Conservation (phyloP, 2,329 filamentous ascomycete genomes). For the Aspergillus sp. region DNA sequence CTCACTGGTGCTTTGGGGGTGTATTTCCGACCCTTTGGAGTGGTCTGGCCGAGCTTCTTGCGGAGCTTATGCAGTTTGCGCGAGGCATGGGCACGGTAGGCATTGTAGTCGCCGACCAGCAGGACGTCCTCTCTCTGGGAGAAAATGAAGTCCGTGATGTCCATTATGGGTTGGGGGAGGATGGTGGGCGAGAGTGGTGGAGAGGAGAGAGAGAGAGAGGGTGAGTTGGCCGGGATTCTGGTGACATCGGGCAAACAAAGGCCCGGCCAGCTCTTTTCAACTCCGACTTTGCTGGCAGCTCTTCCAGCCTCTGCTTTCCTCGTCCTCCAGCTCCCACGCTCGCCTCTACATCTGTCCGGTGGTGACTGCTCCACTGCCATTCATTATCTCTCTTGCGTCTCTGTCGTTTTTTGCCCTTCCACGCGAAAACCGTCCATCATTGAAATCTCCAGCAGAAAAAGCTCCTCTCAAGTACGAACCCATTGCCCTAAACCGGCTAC, state of each 20-base stretch:
- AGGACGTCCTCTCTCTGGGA: conserved; percentile 73
- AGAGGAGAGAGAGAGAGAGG: conserved; percentile 17
- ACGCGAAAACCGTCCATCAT: no score
- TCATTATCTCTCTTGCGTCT: background rate
- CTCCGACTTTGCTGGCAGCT: conserved; percentile 7
- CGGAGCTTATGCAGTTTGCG: conserved; percentile 74
- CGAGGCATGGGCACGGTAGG: conserved; percentile 70
- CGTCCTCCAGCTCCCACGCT: conserved; percentile 1
- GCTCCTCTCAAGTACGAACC: conserved; percentile 10
- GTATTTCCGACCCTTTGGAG: conserved; percentile 80
- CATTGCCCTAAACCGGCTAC: conserved; percentile 5
- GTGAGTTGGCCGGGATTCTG: no score
- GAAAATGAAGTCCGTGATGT: conserved; percentile 78
- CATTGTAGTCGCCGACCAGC: conserved; percentile 77
- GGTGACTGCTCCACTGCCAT: background rate
- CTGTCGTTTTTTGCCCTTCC: background rate
- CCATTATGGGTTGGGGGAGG: conserved; percentile 48
- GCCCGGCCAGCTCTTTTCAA: conserved; percentile 14
- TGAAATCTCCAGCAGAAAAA: conserved; percentile 1
- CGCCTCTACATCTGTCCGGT: background rate
- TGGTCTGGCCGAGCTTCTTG: conserved; percentile 75
- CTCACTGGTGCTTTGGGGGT: conserved; percentile 60
- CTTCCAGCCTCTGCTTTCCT: background rate
- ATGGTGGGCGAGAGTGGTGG: conserved; percentile 2
- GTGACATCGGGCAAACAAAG: conserved; percentile 24